These are phyloP conservation scores for Chalaropsis ovoidea DNA, from an alignment of 2,329 filamentous ascomycete species.

Conservation along the genomic window DNA sequence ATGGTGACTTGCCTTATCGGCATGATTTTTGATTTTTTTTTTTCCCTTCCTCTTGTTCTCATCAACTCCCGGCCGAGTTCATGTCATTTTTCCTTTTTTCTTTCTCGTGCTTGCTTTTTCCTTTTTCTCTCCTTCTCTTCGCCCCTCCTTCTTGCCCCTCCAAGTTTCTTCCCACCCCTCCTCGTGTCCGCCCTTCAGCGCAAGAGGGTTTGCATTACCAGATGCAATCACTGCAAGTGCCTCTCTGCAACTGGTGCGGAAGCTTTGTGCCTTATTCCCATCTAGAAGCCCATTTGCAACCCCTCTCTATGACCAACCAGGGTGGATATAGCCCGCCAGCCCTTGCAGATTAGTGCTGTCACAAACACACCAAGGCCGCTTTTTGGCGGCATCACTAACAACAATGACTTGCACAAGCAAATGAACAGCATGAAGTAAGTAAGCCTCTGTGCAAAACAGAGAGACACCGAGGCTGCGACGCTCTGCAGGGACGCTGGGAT, in stretches of 20 bases:
- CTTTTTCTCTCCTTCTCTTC: not conserved
- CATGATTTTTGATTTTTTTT: not conserved
- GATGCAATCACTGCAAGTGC: not conserved
- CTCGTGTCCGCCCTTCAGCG: not conserved
- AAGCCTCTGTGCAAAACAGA: not conserved
- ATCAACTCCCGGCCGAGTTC: conserved; percentile 1
- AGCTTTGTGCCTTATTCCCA: conserved; percentile 8
- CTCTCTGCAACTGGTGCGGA: conserved; percentile 7
- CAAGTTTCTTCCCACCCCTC: not conserved
- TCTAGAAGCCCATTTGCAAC: not conserved
- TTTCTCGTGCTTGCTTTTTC: not conserved
- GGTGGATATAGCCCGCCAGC: not conserved
- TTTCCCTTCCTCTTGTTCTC: not conserved
- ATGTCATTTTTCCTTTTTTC: not conserved
- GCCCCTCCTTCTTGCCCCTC: not conserved
- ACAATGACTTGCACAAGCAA: not conserved
- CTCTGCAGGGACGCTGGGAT: not conserved
- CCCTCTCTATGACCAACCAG: not conserved
- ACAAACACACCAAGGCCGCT: not conserved
- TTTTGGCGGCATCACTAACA: not conserved
- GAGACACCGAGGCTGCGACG: not conserved
- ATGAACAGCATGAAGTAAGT: not conserved
- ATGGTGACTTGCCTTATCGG: not conserved
- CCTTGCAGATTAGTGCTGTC: not conserved
- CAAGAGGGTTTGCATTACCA: conserved; percentile 6